phyloP scores from a whole-genome alignment of 2,329 filamentous ascomycete genomes.

The Bisporella sp. region DNA sequence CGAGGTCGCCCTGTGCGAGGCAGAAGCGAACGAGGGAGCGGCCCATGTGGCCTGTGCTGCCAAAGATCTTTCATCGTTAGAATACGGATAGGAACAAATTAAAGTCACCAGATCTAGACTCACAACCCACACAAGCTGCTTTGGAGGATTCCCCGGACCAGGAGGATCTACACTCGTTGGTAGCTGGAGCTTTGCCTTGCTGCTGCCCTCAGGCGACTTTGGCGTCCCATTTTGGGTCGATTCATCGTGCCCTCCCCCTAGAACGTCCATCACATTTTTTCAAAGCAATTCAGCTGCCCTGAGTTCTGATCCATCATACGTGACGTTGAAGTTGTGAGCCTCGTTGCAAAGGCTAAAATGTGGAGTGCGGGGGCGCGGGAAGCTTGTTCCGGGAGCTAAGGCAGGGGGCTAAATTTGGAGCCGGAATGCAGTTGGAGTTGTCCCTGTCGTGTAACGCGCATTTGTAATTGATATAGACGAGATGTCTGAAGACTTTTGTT shows the following conservation, averaged over 20 bases:
- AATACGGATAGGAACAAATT: background rate
- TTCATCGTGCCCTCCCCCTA: slow-evolving; percentile 9
- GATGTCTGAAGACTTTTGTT: too few relatives aligned
- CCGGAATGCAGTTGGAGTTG: background rate
- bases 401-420: too few relatives aligned
- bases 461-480: too few relatives aligned
- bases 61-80: slow-evolving; percentile 66
- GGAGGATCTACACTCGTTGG: slow-evolving; percentile 85
- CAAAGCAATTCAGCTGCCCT: background rate
- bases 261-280: slow-evolving; percentile 15
- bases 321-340: too few relatives aligned
- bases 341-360: too few relatives aligned
- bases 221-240: background rate
- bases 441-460: too few relatives aligned
- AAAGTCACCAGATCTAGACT: slow-evolving; percentile 28
- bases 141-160: slow-evolving; percentile 58
- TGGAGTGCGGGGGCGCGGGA: too few relatives aligned
- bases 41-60: slow-evolving; percentile 95
- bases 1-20: slow-evolving; percentile 72
- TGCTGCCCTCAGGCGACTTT: slow-evolving; percentile 8
- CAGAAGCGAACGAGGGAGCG: slow-evolving; percentile 80
- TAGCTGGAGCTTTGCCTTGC: slow-evolving; percentile 48
- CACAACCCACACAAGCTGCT: slow-evolving; percentile 85
- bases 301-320: too few relatives aligned
- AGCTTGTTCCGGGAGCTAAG: too few relatives aligned